phyloP scores from a whole-genome alignment of 345 rosid species.

The Noccaea bulbosa region DNA sequence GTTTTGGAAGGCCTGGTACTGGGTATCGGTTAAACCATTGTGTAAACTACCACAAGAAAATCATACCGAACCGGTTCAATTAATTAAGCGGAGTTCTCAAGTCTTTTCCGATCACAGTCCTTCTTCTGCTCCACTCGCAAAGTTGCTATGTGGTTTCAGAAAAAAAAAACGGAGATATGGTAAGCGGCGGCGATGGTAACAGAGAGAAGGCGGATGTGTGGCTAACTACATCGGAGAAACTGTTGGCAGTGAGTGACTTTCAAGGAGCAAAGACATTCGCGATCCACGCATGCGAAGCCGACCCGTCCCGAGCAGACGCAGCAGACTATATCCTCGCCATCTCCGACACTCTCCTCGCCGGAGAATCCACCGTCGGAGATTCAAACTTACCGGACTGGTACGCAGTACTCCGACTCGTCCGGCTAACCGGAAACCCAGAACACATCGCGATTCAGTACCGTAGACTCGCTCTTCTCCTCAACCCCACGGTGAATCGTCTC shows the following conservation, averaged over 20 bases:
- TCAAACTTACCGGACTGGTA: slow-evolving; percentile 63
- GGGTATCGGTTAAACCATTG: neutral
- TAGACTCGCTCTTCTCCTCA: slow-evolving; percentile 65
- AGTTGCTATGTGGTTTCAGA: neutral
- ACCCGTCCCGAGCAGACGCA: slow-evolving; percentile 53
- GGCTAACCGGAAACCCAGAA: slow-evolving; percentile 56
- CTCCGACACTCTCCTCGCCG: slow-evolving; percentile 72
- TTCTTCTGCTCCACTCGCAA: slow-evolving; percentile 12
- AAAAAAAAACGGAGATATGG: slow-evolving; percentile 30
- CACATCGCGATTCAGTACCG: slow-evolving; percentile 74
- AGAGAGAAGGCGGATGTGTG: slow-evolving; percentile 71
- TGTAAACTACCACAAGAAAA: neutral
- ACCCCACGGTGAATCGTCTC: slow-evolving; percentile 58
- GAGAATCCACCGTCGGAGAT: slow-evolving; percentile 45
- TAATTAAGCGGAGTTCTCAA: too few relatives aligned
- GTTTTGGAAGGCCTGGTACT: neutral
- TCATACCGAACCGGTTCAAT: neutral
- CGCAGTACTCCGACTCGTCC: slow-evolving; percentile 66
- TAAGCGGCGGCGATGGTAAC: slow-evolving; percentile 38
- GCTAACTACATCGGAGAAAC: slow-evolving; percentile 73
- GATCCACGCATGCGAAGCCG: slow-evolving; percentile 68
- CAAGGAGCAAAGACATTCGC: slow-evolving; percentile 74
- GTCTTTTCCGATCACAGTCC: neutral
- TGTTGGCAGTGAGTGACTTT: slow-evolving; percentile 66
- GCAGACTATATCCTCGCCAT: slow-evolving; percentile 76